Evolutionary conservation across 495 filamentous ascomycete genomes (phyloP), one percentile per base, ranked within the genome.

Genomic region (Hyaloscypha finlandica): DNA sequence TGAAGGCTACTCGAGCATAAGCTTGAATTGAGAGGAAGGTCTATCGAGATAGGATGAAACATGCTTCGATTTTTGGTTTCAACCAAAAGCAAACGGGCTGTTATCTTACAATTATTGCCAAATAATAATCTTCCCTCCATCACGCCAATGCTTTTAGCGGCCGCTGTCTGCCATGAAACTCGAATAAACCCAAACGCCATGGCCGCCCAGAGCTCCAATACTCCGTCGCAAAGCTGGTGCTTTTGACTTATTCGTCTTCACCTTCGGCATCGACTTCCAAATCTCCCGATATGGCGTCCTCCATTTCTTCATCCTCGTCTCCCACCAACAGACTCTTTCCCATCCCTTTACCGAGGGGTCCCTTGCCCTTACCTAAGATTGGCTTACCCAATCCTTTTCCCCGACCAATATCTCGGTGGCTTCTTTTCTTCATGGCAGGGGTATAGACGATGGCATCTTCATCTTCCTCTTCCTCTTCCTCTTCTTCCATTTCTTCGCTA

Each of bases 401-500:
- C 14, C 65, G 45, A 1, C 11, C 52, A 4, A 14, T 5, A 31
- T 66, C 59, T 20, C 62, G 37, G 29, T 63, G 37, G 22, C 67
- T 39, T 51, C 70, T 55, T 39, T 65, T 74, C 56, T 51, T 65
- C 53, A 30, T 11, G 12, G 65, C 64, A 56, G 73, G 73, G 1
- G 71, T 72, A 42, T 71, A 74, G 8, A 69, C 19, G 39, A 74
- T 71, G 6, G 59, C 58, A 71, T 77, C 58, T 71, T 74, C 45
- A 61, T 73, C 62, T 65, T 77, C 37, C 71, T 74, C 72, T 22
- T 61, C 66, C 9, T 66, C 59, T 20, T 55, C 42, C 14, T 77
- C 79, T 32, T 75, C 69, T 48, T 77, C 67, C 51, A 78, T 75
- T n/a, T 77, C 77, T 57, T 78, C 74, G 31, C 79, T 30, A 4